These are phyloP conservation scores for Rubia tinctorum DNA, from an alignment of 305 asterid species.

Conservation along the genomic window DNA sequence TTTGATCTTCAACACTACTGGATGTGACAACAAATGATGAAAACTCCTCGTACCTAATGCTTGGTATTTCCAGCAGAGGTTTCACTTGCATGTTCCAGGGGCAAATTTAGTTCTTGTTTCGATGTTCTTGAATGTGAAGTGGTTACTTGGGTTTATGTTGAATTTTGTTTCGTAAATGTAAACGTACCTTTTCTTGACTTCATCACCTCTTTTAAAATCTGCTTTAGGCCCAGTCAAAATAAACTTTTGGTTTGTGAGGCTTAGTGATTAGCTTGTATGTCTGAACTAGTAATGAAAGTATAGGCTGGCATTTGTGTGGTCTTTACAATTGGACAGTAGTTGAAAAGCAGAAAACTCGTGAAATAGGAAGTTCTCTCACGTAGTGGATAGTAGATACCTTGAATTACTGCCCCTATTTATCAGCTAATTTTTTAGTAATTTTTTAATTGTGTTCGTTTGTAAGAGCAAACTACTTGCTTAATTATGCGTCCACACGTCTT, in stretches of 20 bases:
- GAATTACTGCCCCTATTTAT: not conserved
- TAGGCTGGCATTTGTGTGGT: not conserved
- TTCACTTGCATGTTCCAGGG: not conserved
- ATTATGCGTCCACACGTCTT: not conserved
- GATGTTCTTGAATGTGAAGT: not conserved
- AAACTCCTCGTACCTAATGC: too few relatives aligned
- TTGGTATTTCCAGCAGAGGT: not conserved
- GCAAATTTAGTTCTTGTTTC: not conserved
- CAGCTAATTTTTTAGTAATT: not conserved
- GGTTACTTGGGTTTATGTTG: not conserved
- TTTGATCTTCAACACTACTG: too few relatives aligned
- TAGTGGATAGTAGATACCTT: not conserved
- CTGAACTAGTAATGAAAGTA: not conserved
- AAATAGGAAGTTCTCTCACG: not conserved
- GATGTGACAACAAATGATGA: too few relatives aligned
- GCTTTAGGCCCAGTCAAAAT: not conserved
- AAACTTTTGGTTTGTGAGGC: not conserved
- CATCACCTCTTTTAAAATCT: not conserved
- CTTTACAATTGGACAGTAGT: not conserved
- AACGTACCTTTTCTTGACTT: not conserved
- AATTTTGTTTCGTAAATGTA: not conserved
- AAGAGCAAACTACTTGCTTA: not conserved
- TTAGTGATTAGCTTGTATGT: not conserved
- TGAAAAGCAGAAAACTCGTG: not conserved
- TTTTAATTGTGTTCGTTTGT: not conserved